A percentile compares a stretch with the other conserved stretches of the same genome.
phyloP scores from a whole-genome alignment of 2,329 filamentous ascomycete genomes.

The Alternaria postmessia region DNA sequence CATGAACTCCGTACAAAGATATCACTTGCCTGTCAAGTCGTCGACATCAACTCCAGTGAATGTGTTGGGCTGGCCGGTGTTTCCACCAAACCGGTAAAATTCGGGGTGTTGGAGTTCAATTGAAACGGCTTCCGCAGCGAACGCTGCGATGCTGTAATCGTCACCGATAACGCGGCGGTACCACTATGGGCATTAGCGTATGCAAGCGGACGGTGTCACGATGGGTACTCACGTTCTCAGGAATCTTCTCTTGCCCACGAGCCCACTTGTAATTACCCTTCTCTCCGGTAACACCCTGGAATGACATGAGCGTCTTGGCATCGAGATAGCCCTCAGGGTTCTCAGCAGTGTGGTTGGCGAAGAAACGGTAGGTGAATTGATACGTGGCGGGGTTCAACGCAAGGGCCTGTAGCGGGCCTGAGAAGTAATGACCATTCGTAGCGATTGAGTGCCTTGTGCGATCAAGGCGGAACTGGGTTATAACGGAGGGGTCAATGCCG shows the following conservation, averaged over 20 bases:
- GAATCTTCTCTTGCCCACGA: constrained; percentile 28
- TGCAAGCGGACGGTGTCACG: constrained; percentile 4
- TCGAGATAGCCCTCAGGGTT: constrained; percentile 28
- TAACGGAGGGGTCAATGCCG: constrained; percentile 7
- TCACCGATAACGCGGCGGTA: constrained; percentile 22
- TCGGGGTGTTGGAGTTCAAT: constrained; percentile 20
- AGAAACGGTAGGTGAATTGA: constrained; percentile 22
- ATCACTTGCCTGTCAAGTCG: no score
- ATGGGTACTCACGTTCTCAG: constrained; percentile 28
- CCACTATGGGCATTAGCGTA: constrained; percentile 20
- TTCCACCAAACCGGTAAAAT: constrained; percentile 27
- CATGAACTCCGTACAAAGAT: no score
- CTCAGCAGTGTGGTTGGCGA: constrained; percentile 33
- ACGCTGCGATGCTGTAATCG: constrained; percentile 13
- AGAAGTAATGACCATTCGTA: constrained; percentile 23
- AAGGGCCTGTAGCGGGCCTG: constrained; percentile 27
- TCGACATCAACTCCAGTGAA: constrained; percentile 28
- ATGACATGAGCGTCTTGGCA: constrained; percentile 27
- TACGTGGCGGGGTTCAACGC: constrained; percentile 20
- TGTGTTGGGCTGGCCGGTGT: constrained; percentile 27
- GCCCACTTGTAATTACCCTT: constrained; percentile 28
- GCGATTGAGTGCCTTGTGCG: constrained; percentile 28
- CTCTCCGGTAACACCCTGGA: constrained; percentile 29
- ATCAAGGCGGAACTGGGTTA: constrained; percentile 23
- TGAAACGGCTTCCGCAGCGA: constrained; percentile 10